Evolutionary conservation across 805 yeast genomes (phyloP).

Genomic region (Barnettozyma wickerhamii): DNA sequence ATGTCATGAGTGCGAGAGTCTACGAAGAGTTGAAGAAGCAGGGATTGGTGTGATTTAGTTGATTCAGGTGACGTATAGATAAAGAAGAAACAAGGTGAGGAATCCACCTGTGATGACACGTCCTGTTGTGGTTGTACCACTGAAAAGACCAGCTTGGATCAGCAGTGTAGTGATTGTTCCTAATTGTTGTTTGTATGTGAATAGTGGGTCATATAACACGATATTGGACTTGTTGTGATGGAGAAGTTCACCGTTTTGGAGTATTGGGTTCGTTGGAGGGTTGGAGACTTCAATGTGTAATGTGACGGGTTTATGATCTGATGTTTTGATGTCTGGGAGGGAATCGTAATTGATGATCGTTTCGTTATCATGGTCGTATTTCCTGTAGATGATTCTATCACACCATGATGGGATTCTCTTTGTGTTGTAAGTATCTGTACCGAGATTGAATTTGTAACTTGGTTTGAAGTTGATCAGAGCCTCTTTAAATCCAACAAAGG

Average conservation of each 20-base stretch:
- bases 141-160: background rate
- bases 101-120: background rate
- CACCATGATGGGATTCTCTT: slow-evolving; percentile 87
- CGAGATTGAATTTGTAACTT: slow-evolving; percentile 64
- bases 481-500: slow-evolving; percentile 65
- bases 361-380: slow-evolving; percentile 31
- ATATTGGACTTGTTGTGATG: slow-evolving; percentile 1
- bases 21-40: slow-evolving; percentile 84
- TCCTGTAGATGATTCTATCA: slow-evolving; percentile 67
- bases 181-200: background rate
- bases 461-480: slow-evolving; percentile 65
- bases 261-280: background rate
- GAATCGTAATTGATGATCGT: slow-evolving; percentile 43
- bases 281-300: slow-evolving; percentile 31
- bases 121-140: background rate
- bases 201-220: slow-evolving; percentile 1
- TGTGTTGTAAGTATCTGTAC: slow-evolving; percentile 43
- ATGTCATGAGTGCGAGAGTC: slow-evolving; percentile 81
- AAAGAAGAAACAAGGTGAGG: background rate
- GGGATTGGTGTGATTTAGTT: slow-evolving; percentile 54
- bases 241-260: slow-evolving; percentile 1
- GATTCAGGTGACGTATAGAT: background rate
- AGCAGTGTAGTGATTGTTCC: background rate
- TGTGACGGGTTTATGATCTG: slow-evolving; percentile 83
- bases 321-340: slow-evolving; percentile 41